Base-by-base conservation (phyloP, 2,329 filamentous ascomycete species). In the Phialocephala subalpina region DNA sequence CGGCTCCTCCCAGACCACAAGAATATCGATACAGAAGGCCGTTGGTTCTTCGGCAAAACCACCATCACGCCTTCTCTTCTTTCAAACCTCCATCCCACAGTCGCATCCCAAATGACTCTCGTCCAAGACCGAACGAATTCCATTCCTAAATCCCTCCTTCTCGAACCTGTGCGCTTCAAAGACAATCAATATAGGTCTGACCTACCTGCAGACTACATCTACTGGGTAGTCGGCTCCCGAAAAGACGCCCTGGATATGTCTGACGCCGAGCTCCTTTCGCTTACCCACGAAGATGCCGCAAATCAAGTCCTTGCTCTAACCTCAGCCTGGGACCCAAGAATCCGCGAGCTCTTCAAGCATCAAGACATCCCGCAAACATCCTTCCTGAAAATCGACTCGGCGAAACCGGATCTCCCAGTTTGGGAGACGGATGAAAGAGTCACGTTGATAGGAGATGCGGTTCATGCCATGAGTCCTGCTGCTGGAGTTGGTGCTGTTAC, bases 21-120 rank as follows among this genome's bases (percentile, higher is more conserved):
- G 18, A 64, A 74, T 1, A 60, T 82, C 2, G 80, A 83, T 63
- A 80, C 80, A 0, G 74, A 76, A 20, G 76, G 75, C 9, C 71
- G 77, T 18, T 75, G 77, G 25, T 72, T 82, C 16, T 82, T 78
- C 52, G 79, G 79, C 16, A 80, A 80, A 69, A 80, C 79, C 0
- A 70, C 72, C 2, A 35, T 79, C n/a, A 77, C 73, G 5, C 53
- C 64, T 1, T 70, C 74, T 18, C 63, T 77, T 18, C 29, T 56
- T 3, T 40, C 60, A 14, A 55, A 52, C 1, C 65, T 74, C 11
- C 55, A 62, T 22, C 47, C 67, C 47, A 63, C 67, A 38, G 62
- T 38, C 66, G 49, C 73, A 72, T 0, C 49, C 61, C 4, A 75
- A 77, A 75, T 77, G 69, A 68, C 74, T 1, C 38, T 75, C 14